These are phyloP conservation scores for Clonostachys chloroleuca DNA, from an alignment of 2,329 filamentous ascomycete genomes.

Conservation along the genomic window DNA sequence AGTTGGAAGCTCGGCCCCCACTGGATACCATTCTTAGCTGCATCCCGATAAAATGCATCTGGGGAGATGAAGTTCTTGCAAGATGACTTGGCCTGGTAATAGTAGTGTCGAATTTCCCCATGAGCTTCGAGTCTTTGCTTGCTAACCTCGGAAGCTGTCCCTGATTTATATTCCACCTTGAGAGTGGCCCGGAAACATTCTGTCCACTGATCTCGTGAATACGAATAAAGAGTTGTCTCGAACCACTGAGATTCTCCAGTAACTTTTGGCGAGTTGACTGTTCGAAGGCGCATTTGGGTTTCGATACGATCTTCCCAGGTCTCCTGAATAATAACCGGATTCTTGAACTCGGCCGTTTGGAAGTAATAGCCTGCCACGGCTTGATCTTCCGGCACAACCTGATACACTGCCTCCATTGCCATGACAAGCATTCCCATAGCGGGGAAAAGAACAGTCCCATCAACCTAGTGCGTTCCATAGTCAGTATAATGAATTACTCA, in stretches of 20 bases:
- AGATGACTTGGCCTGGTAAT: neutral
- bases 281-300: neutral
- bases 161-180: constrained; percentile 4
- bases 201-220: constrained; percentile 3
- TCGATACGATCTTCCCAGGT: neutral
- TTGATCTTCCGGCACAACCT: constrained; percentile 1
- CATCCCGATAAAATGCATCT: constrained; percentile 7
- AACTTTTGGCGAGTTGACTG: neutral
- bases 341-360: constrained; percentile 1
- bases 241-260: neutral
- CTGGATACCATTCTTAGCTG: constrained; percentile 6
- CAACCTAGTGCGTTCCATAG: too few species aligned
- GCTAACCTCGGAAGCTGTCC: constrained; percentile 1
- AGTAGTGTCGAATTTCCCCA: neutral
- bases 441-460: constrained; percentile 20
- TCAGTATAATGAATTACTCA: too few species aligned
- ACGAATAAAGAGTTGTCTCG: neutral
- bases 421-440: constrained; percentile 8
- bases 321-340: neutral
- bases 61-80: neutral
- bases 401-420: constrained; percentile 18
- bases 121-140: too few species aligned
- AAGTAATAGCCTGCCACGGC: neutral
- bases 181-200: constrained; percentile 11
- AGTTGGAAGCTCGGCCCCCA: constrained; percentile 8